These are phyloP conservation scores for Paecilomyces formosus DNA, from an alignment of 2,329 filamentous ascomycete genomes.

Conservation along the genomic window DNA sequence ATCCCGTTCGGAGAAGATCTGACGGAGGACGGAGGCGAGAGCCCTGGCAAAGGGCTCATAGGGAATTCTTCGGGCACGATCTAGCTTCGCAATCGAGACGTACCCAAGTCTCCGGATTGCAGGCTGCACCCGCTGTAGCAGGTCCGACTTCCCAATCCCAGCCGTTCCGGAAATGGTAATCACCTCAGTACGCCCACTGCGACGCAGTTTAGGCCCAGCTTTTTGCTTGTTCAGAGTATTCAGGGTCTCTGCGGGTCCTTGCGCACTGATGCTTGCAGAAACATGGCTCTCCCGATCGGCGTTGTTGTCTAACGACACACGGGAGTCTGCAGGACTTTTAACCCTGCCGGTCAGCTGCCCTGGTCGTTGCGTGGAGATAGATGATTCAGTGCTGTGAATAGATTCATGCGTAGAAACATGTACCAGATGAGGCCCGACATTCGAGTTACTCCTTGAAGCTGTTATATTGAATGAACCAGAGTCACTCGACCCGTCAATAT, in stretches of 20 bases:
- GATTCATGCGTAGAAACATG: slow-evolving; percentile 28
- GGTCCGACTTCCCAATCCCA: slow-evolving; percentile 54
- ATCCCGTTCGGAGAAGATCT: slow-evolving; percentile 59
- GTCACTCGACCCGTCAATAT: slow-evolving; percentile 49
- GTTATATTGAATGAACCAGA: slow-evolving; percentile 40
- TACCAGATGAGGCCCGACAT: slow-evolving; percentile 20
- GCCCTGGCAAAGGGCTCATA: slow-evolving; percentile 55
- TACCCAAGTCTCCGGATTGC: slow-evolving; percentile 52
- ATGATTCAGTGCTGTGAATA: slow-evolving; percentile 25
- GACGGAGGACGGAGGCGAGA: slow-evolving; percentile 55
- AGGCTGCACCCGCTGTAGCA: slow-evolving; percentile 52
- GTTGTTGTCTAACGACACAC: slow-evolving; percentile 23
- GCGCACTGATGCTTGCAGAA: slow-evolving; percentile 21
- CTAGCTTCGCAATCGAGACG: slow-evolving; percentile 54
- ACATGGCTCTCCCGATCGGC: slow-evolving; percentile 32
- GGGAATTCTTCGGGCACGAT: slow-evolving; percentile 51
- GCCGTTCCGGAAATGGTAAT: slow-evolving; percentile 50
- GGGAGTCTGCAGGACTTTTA: slow-evolving; percentile 31
- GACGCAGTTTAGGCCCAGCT: slow-evolving; percentile 41
- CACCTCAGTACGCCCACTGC: slow-evolving; percentile 52
- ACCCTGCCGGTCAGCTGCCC: slow-evolving; percentile 17
- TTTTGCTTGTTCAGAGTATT: slow-evolving; percentile 29
- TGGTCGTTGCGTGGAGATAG: slow-evolving; percentile 23
- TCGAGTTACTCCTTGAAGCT: slow-evolving; percentile 30
- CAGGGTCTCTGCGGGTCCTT: slow-evolving; percentile 24